Conservation (phyloP, 257 asterid species). For the Salvia splendens region DNA sequence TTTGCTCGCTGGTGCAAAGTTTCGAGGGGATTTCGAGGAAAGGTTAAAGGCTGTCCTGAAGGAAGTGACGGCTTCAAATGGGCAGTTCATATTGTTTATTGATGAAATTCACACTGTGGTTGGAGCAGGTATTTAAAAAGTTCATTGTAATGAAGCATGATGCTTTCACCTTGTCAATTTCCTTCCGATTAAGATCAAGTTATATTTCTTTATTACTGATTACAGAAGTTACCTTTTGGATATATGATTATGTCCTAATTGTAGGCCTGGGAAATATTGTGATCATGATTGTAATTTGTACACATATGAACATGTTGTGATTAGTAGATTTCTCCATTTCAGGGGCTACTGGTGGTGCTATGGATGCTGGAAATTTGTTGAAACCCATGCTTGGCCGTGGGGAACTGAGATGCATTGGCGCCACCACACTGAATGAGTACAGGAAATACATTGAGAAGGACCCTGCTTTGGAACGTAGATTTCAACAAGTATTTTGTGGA, state of each 20-base stretch:
- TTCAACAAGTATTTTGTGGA: slow-evolving; percentile 91
- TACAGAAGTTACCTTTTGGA: neutral
- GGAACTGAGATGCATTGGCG: slow-evolving; percentile 91
- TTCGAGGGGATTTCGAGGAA: slow-evolving; percentile 93
- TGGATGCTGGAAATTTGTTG: slow-evolving; percentile 94
- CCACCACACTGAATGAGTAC: slow-evolving; percentile 87
- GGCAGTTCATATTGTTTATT: slow-evolving; percentile 83
- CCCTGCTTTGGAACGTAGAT: slow-evolving; percentile 92
- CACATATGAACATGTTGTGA: slow-evolving; percentile 10
- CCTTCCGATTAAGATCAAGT: neutral
- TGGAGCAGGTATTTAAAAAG: slow-evolving; percentile 74
- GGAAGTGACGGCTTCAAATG: slow-evolving; percentile 85
- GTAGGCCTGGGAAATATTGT: neutral
- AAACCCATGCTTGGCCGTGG: slow-evolving; percentile 97
- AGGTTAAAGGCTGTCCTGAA: slow-evolving; percentile 86
- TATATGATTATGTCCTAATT: neutral
- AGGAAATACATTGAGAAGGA: slow-evolving; percentile 93
- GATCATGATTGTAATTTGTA: neutral
- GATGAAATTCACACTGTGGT: slow-evolving; percentile 96
- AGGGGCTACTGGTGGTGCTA: slow-evolving; percentile 86
- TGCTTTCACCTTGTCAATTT: neutral
- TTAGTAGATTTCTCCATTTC: slow-evolving; percentile 26
- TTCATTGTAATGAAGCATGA: neutral
- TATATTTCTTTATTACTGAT: neutral
- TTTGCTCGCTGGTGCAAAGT: slow-evolving; percentile 91